Evolutionary conservation across 2,329 filamentous ascomycete genomes (phyloP).

Genomic region (Dactylellina parvicollis): DNA sequence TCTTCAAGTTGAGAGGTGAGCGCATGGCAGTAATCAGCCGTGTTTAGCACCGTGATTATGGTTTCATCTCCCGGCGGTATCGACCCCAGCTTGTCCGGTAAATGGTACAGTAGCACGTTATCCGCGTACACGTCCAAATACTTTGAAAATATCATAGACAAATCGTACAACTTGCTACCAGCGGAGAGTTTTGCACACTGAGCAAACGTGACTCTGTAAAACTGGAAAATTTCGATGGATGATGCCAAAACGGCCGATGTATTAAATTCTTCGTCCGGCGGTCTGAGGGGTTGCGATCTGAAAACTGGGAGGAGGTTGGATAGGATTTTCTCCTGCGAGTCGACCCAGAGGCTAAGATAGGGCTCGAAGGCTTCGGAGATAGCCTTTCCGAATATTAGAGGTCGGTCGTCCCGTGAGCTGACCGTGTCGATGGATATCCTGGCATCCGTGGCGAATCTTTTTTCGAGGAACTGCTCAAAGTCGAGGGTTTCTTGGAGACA

Average conservation of each 20-base stretch:
- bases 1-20: constrained; percentile 95
- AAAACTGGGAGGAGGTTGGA: constrained; percentile 81
- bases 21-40: constrained; percentile 94
- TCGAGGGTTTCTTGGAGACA: constrained; percentile 96
- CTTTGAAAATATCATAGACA: constrained; percentile 85
- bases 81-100: constrained; percentile 50
- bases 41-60: constrained; percentile 87
- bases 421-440: constrained; percentile 89
- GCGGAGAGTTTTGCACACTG: constrained; percentile 97
- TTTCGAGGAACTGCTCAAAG: constrained; percentile 92
- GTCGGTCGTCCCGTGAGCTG: constrained; percentile 78
- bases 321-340: constrained; percentile 81
- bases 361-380: constrained; percentile 98
- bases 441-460: constrained; percentile 76
- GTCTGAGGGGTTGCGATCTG: constrained; percentile 79
- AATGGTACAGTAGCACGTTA: constrained; percentile 76
- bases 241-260: constrained; percentile 85
- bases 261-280: constrained; percentile 89
- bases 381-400: constrained; percentile 82
- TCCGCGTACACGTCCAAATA: constrained; percentile 96
- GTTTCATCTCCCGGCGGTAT: constrained; percentile 71
- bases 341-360: constrained; percentile 95
- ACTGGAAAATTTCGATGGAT: constrained; percentile 95
- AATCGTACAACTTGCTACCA: constrained; percentile 82
- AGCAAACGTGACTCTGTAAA: constrained; percentile 89